Percentiles rank a stretch among this genome's conserved stretches.
phyloP scores from a whole-genome alignment of 495 filamentous ascomycete genomes.

The Penicillium steckii region DNA sequence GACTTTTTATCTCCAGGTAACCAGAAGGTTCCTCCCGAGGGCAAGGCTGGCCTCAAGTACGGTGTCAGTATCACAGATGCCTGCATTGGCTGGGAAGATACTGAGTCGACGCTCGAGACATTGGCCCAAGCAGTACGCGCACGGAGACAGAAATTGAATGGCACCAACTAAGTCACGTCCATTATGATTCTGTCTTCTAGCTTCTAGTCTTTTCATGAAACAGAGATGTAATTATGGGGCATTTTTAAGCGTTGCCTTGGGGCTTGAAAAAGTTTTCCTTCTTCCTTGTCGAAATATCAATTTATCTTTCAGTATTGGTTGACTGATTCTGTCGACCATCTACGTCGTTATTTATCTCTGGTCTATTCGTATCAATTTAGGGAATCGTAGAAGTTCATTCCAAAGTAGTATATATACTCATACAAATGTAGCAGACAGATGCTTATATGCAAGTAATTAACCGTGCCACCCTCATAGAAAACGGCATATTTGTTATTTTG shows the following conservation, averaged over 20 bases:
- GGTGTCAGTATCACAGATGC: conserved; percentile 98
- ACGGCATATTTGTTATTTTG: too few species aligned
- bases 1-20: conserved; percentile 51
- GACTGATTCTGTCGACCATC: too few species aligned
- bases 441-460: too few species aligned
- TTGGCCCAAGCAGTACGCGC: conserved; percentile 78
- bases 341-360: too few species aligned
- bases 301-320: neutral
- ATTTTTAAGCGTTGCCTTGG: conserved; percentile 15
- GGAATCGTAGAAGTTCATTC: too few species aligned
- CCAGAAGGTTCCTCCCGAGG: conserved; percentile 91
- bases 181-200: neutral
- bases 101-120: conserved; percentile 72
- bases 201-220: conserved; percentile 12
- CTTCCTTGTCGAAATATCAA: conserved; percentile 1
- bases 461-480: too few species aligned
- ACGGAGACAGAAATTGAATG: conserved; percentile 36
- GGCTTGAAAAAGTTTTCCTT: conserved; percentile 14
- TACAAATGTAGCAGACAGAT: too few species aligned
- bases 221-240: conserved; percentile 6
- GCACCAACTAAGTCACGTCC: conserved; percentile 17
- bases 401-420: too few species aligned
- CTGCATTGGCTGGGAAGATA: conserved; percentile 94
- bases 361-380: too few species aligned
- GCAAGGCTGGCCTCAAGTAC: conserved; percentile 85